These are phyloP conservation scores for Penicillium chermesinum DNA, from an alignment of 495 filamentous ascomycete species.

Conservation along the genomic window DNA sequence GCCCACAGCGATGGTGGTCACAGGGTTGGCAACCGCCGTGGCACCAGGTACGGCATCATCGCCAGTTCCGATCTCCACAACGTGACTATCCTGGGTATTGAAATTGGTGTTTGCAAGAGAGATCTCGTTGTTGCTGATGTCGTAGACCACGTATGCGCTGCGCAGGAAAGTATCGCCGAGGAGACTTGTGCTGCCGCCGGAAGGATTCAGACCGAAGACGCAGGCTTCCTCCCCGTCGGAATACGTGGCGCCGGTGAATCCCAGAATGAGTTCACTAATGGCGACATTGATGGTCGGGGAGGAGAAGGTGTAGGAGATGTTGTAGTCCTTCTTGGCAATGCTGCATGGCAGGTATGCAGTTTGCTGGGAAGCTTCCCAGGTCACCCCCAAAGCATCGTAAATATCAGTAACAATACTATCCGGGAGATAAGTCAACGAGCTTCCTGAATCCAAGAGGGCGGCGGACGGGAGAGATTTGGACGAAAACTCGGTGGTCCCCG, in stretches of 20 bases:
- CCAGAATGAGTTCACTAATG: slow-evolving; percentile 73
- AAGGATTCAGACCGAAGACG: slow-evolving; percentile 71
- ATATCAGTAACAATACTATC: slow-evolving; percentile 58
- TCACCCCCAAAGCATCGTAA: slow-evolving; percentile 58
- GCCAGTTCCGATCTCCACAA: slow-evolving; percentile 70
- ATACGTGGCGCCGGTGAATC: slow-evolving; percentile 51
- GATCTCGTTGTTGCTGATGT: slow-evolving; percentile 82
- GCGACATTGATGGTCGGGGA: slow-evolving; percentile 63
- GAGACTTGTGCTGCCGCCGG: slow-evolving; percentile 60
- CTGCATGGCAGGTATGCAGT: slow-evolving; percentile 70
- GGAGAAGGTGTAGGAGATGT: slow-evolving; percentile 66
- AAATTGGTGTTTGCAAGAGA: slow-evolving; percentile 81
- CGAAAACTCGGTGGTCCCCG: slow-evolving; percentile 38
- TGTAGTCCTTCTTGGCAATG: slow-evolving; percentile 50
- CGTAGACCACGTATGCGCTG: slow-evolving; percentile 89
- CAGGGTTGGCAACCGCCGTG: slow-evolving; percentile 59
- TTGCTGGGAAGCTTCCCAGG: slow-evolving; percentile 47
- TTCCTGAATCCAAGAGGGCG: slow-evolving; percentile 87
- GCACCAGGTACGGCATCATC: slow-evolving; percentile 63
- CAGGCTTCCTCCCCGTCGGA: slow-evolving; percentile 59
- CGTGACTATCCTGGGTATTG: slow-evolving; percentile 58
- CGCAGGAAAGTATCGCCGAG: slow-evolving; percentile 92
- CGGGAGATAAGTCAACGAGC: slow-evolving; percentile 83
- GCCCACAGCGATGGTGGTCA: slow-evolving; percentile 40
- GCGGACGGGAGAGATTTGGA: slow-evolving; percentile 52